phyloP scores from a whole-genome alignment of 2,329 filamentous ascomycete genomes.

The Fusarium beomiforme region DNA sequence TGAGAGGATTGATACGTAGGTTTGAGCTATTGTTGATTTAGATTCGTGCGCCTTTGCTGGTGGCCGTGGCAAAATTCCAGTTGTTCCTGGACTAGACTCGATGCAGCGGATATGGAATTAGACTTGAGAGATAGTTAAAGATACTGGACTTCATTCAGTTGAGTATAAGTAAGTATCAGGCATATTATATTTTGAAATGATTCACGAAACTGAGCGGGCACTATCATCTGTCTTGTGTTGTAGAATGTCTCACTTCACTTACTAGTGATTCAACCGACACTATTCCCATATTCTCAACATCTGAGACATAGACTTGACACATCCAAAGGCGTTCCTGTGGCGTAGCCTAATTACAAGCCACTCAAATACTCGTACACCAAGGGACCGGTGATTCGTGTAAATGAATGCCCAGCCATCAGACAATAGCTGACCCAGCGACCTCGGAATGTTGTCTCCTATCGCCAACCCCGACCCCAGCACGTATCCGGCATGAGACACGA shows the following conservation, averaged over 20 bases:
- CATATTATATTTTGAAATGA: too few relatives aligned
- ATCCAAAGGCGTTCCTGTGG: not conserved
- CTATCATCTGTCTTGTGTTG: fast-evolving
- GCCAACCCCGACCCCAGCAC: slow-evolving; percentile 20
- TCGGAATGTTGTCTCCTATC: slow-evolving; percentile 12
- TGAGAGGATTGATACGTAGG: not conserved
- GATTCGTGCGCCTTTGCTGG: not conserved
- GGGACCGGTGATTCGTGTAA: not conserved
- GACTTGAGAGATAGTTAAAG: not conserved
- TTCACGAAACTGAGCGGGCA: too few relatives aligned
- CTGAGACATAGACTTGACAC: not conserved
- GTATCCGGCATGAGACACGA: slow-evolving; percentile 2
- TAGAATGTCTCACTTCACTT: not conserved
- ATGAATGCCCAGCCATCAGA: not conserved
- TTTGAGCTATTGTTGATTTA: slow-evolving; percentile 21
- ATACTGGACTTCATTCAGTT: fast-evolving
- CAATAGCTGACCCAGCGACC: not conserved
- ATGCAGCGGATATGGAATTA: slow-evolving; percentile 9
- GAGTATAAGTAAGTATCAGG: too few relatives aligned
- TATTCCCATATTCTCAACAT: not conserved
- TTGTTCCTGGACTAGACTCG: slow-evolving; percentile 26
- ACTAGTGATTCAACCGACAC: not conserved
- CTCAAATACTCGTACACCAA: not conserved
- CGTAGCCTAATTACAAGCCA: not conserved
- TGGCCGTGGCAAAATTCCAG: slow-evolving; percentile 28